phyloP scores from a whole-genome alignment of 495 filamentous ascomycete genomes.

The Aspergillus baeticus region DNA sequence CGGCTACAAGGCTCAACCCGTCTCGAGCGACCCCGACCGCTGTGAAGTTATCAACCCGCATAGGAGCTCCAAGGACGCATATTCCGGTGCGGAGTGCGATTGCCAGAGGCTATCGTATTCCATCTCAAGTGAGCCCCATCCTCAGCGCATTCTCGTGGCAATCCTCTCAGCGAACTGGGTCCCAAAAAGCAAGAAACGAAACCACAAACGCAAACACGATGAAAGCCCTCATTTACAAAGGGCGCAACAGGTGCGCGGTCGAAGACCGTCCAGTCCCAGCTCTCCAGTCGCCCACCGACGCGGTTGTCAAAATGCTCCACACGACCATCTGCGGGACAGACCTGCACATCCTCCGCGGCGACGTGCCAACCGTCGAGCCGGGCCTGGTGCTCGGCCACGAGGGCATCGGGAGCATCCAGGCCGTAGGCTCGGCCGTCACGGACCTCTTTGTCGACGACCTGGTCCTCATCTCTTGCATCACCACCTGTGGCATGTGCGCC shows the following conservation, averaged over 20 bases:
- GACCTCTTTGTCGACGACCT: constrained; percentile 39
- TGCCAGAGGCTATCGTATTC: too few species aligned
- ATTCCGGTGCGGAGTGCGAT: too few species aligned
- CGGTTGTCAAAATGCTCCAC: constrained; percentile 74
- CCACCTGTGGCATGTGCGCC: constrained; percentile 33
- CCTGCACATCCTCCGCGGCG: constrained; percentile 69
- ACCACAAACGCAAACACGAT: too few species aligned
- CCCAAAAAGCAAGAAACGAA: too few species aligned
- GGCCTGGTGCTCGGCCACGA: constrained; percentile 84
- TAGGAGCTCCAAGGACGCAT: too few species aligned
- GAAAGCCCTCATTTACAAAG: constrained; percentile 16
- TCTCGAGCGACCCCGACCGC: too few species aligned
- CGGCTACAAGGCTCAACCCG: too few species aligned
- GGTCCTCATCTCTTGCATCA: constrained; percentile 42
- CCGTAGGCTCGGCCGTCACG: constrained; percentile 58
- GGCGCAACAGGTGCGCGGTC: constrained; percentile 8
- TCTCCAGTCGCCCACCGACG: constrained; percentile 66
- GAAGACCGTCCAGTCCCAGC: constrained; percentile 59
- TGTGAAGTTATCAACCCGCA: too few species aligned
- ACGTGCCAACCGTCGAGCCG: constrained; percentile 61
- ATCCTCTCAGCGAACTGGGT: too few species aligned
- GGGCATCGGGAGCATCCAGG: constrained; percentile 71
- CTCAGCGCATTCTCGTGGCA: too few species aligned
- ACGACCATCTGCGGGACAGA: constrained; percentile 78
- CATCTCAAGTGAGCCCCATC: too few species aligned